Conservation (phyloP, 176 grass and related monocot species). For the Miscanthus lutarioriparius region DNA sequence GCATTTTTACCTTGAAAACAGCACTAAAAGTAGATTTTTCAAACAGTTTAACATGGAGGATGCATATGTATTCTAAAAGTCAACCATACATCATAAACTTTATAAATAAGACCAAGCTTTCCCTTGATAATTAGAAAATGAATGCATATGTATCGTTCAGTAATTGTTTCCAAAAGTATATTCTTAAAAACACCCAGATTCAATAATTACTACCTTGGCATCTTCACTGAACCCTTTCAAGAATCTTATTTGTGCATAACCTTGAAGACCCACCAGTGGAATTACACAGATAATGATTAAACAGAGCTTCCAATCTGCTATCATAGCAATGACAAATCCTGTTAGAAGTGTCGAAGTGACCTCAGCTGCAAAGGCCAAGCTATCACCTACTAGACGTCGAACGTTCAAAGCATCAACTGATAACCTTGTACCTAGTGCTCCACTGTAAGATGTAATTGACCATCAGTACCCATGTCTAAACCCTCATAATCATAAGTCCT, state of each 20-base stretch:
- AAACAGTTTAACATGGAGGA: too few relatives aligned
- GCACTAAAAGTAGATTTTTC: slow-evolving; percentile 39
- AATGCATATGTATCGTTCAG: too few relatives aligned
- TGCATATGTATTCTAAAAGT: neutral
- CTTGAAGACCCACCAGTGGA: slow-evolving; percentile 52
- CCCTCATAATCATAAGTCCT: neutral
- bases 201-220: slow-evolving; percentile 49
- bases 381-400: slow-evolving; percentile 51
- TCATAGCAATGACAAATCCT: slow-evolving; percentile 48
- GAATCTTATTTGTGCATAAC: slow-evolving; percentile 62
- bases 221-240: slow-evolving; percentile 60
- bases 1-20: slow-evolving; percentile 62
- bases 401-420: slow-evolving; percentile 58
- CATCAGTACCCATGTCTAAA: neutral
- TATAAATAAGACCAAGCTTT: neutral
- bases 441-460: slow-evolving; percentile 24
- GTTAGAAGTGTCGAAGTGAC: slow-evolving; percentile 26
- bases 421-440: slow-evolving; percentile 43
- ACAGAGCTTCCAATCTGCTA: slow-evolving; percentile 51
- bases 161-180: neutral
- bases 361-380: slow-evolving; percentile 45
- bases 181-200: neutral
- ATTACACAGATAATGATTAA: slow-evolving; percentile 59
- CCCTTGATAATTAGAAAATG: too few relatives aligned
- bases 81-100: neutral